A percentile compares a stretch with the other conserved stretches of the same genome.
phyloP scores from a whole-genome alignment of 2,329 filamentous ascomycete species.

The Colletotrichum tabaci region DNA sequence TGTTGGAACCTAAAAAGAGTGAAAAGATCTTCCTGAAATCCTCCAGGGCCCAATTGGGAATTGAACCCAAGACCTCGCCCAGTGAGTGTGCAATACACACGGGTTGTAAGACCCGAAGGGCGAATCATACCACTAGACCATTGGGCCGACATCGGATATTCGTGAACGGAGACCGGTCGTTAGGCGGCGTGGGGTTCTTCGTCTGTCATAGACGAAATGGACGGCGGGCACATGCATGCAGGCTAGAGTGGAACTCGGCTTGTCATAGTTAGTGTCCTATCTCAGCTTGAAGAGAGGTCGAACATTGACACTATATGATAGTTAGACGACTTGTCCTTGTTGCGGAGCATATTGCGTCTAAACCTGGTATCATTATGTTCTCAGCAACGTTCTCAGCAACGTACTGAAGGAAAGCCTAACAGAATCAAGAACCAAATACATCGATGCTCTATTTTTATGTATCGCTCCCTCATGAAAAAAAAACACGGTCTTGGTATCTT shows the following conservation, averaged over 20 bases:
- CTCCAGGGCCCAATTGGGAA: constrained; percentile 18
- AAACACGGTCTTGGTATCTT: neutral
- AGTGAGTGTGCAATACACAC: constrained; percentile 20
- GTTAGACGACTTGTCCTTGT: too few relatives aligned
- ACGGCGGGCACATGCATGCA: neutral
- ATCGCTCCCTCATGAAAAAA: neutral
- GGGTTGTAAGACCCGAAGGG: constrained; percentile 24
- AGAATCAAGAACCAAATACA: neutral
- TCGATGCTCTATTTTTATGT: neutral
- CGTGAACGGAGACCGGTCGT: constrained; percentile 14
- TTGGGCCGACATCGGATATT: constrained; percentile 24
- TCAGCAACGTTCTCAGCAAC: neutral
- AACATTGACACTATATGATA: neutral
- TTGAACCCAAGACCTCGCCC: constrained; percentile 37
- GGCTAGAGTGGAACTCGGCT: constrained; percentile 8
- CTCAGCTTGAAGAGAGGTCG: neutral
- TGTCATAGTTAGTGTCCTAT: neutral
- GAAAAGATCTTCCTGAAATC: too few relatives aligned
- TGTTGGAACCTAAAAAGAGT: too few relatives aligned
- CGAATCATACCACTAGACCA: constrained; percentile 38
- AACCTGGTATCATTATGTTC: neutral
- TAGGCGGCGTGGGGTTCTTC: neutral
- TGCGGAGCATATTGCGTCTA: neutral
- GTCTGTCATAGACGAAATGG: neutral
- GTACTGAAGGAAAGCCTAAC: neutral